A percentile compares a stretch with the other conserved stretches of the same genome.
Evolutionary conservation across 352 stramenopile genomes (phyloP).

Genomic region (Phytophthora sp.): DNA sequence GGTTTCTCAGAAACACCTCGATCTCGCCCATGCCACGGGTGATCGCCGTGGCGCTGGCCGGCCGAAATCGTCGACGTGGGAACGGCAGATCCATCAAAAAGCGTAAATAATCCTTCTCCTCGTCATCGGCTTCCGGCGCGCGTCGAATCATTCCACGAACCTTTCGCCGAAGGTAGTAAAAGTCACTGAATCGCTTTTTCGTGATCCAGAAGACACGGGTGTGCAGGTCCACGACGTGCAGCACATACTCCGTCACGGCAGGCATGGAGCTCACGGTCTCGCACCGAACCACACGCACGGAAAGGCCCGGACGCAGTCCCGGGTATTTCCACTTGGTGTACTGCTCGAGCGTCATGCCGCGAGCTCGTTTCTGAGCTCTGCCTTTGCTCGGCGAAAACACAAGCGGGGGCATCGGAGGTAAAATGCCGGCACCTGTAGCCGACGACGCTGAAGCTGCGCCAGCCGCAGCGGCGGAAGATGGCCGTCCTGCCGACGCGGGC

Average conservation of each 20-base stretch:
- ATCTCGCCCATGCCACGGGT: conserved; percentile 62
- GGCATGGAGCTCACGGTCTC: conserved; percentile 63
- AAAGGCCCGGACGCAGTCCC: conserved; percentile 72
- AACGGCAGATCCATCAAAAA: conserved; percentile 81
- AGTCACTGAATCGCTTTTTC: conserved; percentile 82
- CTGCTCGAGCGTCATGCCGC: conserved; percentile 51
- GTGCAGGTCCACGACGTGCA: conserved; percentile 80
- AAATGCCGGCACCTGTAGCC: conserved; percentile 20
- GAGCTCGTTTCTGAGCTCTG: conserved; percentile 32
- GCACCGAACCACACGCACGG: conserved; percentile 69
- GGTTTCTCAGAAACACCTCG: conserved; percentile 77
- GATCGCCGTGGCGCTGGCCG: conserved; percentile 48
- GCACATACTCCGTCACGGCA: conserved; percentile 71
- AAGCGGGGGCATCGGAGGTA: conserved; percentile 61
- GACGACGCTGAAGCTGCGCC: conserved; percentile 23
- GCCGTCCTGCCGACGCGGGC: conserved; percentile 5
- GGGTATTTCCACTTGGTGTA: conserved; percentile 60
- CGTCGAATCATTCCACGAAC: conserved; percentile 55
- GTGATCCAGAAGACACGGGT: conserved; percentile 87
- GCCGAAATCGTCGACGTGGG: conserved; percentile 62
- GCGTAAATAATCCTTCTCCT: conserved; percentile 69
- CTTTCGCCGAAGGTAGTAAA: conserved; percentile 75
- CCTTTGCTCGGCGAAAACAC: conserved; percentile 60
- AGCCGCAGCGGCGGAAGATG: background rate
- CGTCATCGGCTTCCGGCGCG: conserved; percentile 31